phyloP scores from a whole-genome alignment of 345 rosid species.

The Geranium rotundifolium region DNA sequence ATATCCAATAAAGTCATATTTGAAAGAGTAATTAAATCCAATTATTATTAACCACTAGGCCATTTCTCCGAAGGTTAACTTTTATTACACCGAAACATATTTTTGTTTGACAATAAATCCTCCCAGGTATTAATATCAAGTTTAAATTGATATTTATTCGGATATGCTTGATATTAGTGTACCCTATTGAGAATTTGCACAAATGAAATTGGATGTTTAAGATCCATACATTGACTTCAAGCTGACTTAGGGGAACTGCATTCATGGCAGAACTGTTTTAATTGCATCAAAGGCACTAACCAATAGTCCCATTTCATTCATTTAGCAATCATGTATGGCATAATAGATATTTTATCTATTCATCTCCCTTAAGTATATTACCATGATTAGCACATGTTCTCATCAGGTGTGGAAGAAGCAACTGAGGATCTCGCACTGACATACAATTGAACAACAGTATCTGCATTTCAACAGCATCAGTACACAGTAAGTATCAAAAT shows the following conservation, averaged over 20 bases:
- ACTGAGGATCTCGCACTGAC: slow-evolving; percentile 78
- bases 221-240: background rate
- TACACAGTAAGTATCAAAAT: background rate
- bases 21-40: background rate
- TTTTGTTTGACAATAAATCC: background rate
- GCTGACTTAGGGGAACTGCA: background rate
- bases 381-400: slow-evolving; percentile 26
- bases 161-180: background rate
- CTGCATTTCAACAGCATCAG: slow-evolving; percentile 31
- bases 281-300: too few relatives aligned
- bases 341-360: background rate
- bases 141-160: too few relatives aligned
- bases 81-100: too few relatives aligned
- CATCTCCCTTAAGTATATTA: slow-evolving; percentile 12
- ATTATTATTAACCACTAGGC: background rate
- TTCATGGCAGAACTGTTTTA: too few relatives aligned
- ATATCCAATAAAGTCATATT: background rate
- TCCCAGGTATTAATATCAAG: background rate
- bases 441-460: slow-evolving; percentile 90
- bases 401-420: slow-evolving; percentile 52
- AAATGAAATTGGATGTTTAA: background rate
- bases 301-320: too few relatives aligned
- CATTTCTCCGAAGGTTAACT: too few relatives aligned
- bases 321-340: too few relatives aligned
- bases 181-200: background rate